A percentile compares a stretch with the other conserved stretches of the same genome.
Conservation (phyloP, 371 early-diverging fungal genomes). For the Conidiobolus incongruus region DNA sequence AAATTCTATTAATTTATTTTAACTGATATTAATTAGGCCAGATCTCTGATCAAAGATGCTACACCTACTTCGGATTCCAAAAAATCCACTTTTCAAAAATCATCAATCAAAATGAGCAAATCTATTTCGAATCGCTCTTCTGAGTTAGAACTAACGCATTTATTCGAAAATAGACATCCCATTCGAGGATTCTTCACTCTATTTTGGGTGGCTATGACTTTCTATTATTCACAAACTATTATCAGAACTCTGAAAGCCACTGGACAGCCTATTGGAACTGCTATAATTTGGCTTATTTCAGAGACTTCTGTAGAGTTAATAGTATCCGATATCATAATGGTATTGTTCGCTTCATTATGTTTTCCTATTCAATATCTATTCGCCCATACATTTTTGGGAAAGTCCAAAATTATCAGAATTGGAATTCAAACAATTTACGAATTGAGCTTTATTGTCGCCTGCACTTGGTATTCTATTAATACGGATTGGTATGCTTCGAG, state of each 20-base stretch:
- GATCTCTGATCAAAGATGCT: too few species aligned
- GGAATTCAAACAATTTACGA: too few species aligned
- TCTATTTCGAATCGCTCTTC: too few species aligned
- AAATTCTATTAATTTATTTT: too few species aligned
- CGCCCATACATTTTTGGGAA: too few species aligned
- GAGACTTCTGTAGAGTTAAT: constrained; percentile 33
- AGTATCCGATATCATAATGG: constrained; percentile 39
- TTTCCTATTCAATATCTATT: not conserved
- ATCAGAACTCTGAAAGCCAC: constrained; percentile 36
- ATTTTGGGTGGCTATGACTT: constrained; percentile 75
- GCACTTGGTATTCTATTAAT: too few species aligned
- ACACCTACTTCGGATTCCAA: too few species aligned
- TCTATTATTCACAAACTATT: constrained; percentile 44
- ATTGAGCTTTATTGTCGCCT: too few species aligned
- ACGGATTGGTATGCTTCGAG: constrained; percentile 83
- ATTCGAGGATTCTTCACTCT: constrained; percentile 76
- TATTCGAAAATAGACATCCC: constrained; percentile 16
- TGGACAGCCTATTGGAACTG: constrained; percentile 37
- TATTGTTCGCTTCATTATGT: constrained; percentile 8
- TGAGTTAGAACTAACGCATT: constrained; percentile 13
- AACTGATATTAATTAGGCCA: too few species aligned
- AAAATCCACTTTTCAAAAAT: too few species aligned
- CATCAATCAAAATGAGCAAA: too few species aligned
- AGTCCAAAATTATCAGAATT: too few species aligned
- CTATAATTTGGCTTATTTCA: constrained; percentile 35